Conservation (phyloP, 2,329 filamentous ascomycete species). For the Aspergillus sp. region DNA sequence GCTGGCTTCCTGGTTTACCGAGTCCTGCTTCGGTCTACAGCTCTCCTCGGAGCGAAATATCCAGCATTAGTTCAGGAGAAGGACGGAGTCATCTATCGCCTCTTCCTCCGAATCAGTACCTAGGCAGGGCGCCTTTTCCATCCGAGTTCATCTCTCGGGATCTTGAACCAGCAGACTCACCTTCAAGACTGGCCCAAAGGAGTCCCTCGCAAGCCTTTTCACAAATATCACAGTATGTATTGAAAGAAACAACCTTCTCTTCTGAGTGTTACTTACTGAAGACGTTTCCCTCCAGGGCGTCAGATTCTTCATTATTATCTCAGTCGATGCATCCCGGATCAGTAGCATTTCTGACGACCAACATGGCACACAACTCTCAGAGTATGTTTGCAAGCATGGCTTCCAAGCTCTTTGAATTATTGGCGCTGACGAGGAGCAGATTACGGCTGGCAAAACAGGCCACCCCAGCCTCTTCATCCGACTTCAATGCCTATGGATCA, state of each 20-base stretch:
- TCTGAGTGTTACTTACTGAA: background rate
- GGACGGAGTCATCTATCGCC: background rate
- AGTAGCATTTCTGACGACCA: constrained; percentile 26
- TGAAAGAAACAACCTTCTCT: background rate
- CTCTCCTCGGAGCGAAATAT: background rate
- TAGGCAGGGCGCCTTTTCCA: background rate
- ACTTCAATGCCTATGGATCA: constrained; percentile 31
- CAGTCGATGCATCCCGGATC: constrained; percentile 13
- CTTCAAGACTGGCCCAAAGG: background rate
- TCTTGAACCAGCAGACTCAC: background rate
- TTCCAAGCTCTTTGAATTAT: background rate
- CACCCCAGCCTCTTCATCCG: constrained; percentile 32
- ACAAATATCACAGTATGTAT: constrained; percentile 6
- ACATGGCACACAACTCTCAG: constrained; percentile 35
- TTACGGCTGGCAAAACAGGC: constrained; percentile 35
- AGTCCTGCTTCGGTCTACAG: background rate
- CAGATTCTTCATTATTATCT: background rate
- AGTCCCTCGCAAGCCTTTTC: background rate
- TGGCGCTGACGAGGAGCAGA: constrained; percentile 27
- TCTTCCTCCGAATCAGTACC: background rate
- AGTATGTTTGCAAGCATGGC: constrained; percentile 24
- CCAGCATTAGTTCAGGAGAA: constrained; percentile 2
- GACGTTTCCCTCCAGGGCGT: background rate
- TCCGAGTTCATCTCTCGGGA: constrained; percentile 3
- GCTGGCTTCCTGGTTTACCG: background rate